Evolutionary conservation across 192 early-diverging fungal species (phyloP).

Genomic region (Linnemannia exigua): DNA sequence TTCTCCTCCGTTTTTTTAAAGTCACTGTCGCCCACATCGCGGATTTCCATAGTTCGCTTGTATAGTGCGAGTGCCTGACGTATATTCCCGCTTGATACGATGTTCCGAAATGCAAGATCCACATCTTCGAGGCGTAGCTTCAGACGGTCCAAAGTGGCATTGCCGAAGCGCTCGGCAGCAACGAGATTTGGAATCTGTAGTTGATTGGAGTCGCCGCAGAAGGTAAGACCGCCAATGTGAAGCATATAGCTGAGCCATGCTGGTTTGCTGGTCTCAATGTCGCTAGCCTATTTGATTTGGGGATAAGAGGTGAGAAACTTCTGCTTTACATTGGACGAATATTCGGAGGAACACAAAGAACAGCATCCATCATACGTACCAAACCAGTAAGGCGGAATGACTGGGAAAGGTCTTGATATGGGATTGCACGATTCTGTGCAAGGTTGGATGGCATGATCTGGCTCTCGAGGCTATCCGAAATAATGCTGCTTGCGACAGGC

Average conservation of each 20-base stretch:
- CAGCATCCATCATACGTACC: slow-evolving; percentile 23
- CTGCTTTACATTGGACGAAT: slow-evolving; percentile 4
- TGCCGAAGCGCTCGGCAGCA: slow-evolving; percentile 40
- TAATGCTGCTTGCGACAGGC: slow-evolving; percentile 41
- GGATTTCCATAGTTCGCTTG: slow-evolving; percentile 17
- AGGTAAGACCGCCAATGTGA: slow-evolving; percentile 51
- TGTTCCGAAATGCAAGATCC: slow-evolving; percentile 21
- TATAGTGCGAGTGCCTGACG: slow-evolving; percentile 24
- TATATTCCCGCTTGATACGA: slow-evolving; percentile 18
- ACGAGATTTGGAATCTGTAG: slow-evolving; percentile 35
- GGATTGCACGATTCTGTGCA: slow-evolving; percentile 16
- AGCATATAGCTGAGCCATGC: slow-evolving; percentile 52
- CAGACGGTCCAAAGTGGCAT: slow-evolving; percentile 26
- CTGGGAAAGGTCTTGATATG: slow-evolving; percentile 5
- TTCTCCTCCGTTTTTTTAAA: slow-evolving; percentile 46
- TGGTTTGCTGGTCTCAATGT: slow-evolving; percentile 36
- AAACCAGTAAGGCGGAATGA: slow-evolving; percentile 36
- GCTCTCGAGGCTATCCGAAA: slow-evolving; percentile 10
- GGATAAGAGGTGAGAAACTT: slow-evolving; percentile 12
- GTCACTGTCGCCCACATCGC: slow-evolving; percentile 19
- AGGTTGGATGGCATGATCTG: slow-evolving; percentile 12
- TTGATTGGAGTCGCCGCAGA: slow-evolving; percentile 26
- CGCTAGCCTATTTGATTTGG: slow-evolving; percentile 29
- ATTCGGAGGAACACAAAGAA: neutral
- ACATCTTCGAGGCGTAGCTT: slow-evolving; percentile 26